A percentile compares a stretch with the other conserved stretches of the same genome.
These are phyloP conservation scores for Kodamaea fungicola DNA, from an alignment of 1,139 yeast genomes.

Conservation along the genomic window DNA sequence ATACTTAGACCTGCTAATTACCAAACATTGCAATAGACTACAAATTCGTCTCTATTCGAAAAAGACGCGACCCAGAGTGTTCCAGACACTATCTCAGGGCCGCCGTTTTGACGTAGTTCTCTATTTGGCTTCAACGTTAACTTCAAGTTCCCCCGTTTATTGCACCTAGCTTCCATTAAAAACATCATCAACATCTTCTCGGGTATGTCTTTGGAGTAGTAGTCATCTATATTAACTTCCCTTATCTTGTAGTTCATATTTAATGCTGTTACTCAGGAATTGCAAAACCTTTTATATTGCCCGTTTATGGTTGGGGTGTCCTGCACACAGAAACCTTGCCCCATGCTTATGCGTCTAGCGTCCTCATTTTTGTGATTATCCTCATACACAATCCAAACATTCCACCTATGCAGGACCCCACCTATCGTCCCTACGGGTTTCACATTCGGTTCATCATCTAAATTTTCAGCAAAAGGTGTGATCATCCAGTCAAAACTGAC, in stretches of 20 bases:
- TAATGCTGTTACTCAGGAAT: background rate
- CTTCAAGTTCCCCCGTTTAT: slow-evolving; percentile 7
- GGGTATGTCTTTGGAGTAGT: slow-evolving; percentile 8
- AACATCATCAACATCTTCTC: slow-evolving; percentile 9
- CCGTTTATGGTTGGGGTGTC: background rate
- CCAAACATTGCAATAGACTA: slow-evolving; percentile 9
- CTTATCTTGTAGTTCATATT: slow-evolving; percentile 9
- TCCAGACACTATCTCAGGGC: slow-evolving; percentile 9
- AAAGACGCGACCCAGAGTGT: slow-evolving; percentile 9
- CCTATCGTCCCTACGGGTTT: background rate
- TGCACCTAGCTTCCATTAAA: slow-evolving; percentile 7
- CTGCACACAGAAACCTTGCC: background rate
- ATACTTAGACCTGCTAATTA: slow-evolving; percentile 1
- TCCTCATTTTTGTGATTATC: background rate
- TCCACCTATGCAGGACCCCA: background rate
- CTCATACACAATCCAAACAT: background rate
- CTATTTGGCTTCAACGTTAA: slow-evolving; percentile 8
- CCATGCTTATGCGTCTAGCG: background rate
- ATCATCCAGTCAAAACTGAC: background rate
- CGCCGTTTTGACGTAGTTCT: slow-evolving; percentile 7
- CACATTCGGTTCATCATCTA: too few relatives aligned
- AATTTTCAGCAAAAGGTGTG: background rate
- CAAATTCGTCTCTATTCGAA: slow-evolving; percentile 7
- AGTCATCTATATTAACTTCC: slow-evolving; percentile 10
- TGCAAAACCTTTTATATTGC: slow-evolving; percentile 3